Conservation (phyloP, 148 eudicot species). For the Rhododendron mucronatum region DNA sequence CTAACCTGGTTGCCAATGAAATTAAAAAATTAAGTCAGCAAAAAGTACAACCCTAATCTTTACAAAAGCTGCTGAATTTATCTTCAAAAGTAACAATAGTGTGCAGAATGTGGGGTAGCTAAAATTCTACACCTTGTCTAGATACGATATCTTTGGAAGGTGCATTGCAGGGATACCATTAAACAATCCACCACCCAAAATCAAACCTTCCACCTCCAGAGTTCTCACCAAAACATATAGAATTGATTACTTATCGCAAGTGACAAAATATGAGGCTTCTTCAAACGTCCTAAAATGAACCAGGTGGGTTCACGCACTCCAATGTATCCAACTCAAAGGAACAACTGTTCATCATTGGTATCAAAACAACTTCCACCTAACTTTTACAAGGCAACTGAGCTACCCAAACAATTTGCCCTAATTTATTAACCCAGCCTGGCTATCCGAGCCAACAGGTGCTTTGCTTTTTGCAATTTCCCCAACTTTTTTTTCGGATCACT, state of each 20-base stretch:
- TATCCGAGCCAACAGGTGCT: not conserved
- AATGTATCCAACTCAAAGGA: not conserved
- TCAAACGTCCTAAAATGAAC: not conserved
- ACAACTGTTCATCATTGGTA: not conserved
- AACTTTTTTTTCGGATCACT: not conserved
- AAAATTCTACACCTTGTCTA: not conserved
- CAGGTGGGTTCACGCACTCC: not conserved
- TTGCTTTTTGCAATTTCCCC: not conserved
- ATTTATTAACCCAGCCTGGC: not conserved
- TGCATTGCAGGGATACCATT: not conserved
- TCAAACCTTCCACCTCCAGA: not conserved
- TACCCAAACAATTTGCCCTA: not conserved
- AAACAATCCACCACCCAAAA: not conserved
- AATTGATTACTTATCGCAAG: not conserved
- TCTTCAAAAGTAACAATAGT: not conserved
- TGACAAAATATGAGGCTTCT: not conserved
- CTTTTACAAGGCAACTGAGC: constrained; percentile 1
- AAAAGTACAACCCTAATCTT: not conserved
- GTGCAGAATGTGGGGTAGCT: not conserved
- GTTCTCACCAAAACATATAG: not conserved
- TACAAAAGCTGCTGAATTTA: not conserved
- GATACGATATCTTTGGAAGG: not conserved
- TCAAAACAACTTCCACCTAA: not conserved
- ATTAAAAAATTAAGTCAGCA: not conserved
- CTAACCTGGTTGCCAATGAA: not conserved